Evolutionary conservation across 345 rosid genomes (phyloP), one percentile per base, ranked within the genome.

Genomic region (Eucalyptus microcorys): DNA sequence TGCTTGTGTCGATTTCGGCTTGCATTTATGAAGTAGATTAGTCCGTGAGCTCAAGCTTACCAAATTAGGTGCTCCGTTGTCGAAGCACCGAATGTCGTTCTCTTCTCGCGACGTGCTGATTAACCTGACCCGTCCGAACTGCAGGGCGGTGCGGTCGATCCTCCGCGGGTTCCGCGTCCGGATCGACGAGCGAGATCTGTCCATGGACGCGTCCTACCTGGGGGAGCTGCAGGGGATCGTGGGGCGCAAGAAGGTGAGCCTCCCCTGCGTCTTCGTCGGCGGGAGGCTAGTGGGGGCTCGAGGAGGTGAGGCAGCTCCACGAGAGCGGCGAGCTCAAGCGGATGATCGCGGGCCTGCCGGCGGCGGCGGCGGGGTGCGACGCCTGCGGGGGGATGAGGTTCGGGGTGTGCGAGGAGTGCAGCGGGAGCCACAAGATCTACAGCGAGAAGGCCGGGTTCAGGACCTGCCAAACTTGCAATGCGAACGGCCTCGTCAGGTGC

Each of bases 101-200:
- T 37, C 0, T 6, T 76, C 83, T 37, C 0, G 83, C 83, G 21
- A 40, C 15, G 83, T 2, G 83, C 37, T 76, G 81, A 71, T 71
- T 71, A 71, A 32, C 2, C 57, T 3, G 79, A 32, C 79, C 19
- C 42, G 42, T 21, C 6, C 79, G 42, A 32, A 71, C 81, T 96
- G 98, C 93, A 89, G 91, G 71, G 34, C 90, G 52, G 96, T 95
- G 89, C 86, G 92, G 57, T 93, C 96, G 10, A 95, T 97, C 88
- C 95, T 97, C 50, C 94, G 92, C 1, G 94, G 93, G 9, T 88
- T 93, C 64, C 90, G 94, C 3, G 94, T 94, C 86, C 90, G 92
- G 3, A 89, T 95, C 61, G 99, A 97, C 91, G 98, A 97, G 55
- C 96, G 98, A 10, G 99, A 97, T 90, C 89, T 97, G 89, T 94